Percentiles rank a stretch among this genome's conserved stretches.
Evolutionary conservation across 768 basidiomycete genomes (phyloP).

Genomic region (Auriculariales sp.): DNA sequence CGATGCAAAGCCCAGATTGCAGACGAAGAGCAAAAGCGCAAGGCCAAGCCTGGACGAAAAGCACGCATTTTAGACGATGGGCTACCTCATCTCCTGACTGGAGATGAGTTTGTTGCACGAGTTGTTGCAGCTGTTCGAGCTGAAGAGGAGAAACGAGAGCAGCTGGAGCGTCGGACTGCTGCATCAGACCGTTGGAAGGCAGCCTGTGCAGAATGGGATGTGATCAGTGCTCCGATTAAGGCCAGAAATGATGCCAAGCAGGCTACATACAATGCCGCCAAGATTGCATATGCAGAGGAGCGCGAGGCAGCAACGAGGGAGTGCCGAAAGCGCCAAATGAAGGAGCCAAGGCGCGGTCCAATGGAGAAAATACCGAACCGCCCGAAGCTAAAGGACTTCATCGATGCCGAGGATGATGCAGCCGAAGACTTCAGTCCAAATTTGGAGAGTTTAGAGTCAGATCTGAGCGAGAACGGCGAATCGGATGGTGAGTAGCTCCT

Average conservation of each 20-base stretch:
- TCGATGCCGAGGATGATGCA: neutral
- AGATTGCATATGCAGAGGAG: neutral
- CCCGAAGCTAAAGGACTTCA: neutral
- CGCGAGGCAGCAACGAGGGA: neutral
- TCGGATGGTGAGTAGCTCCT: neutral
- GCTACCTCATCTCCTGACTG: neutral
- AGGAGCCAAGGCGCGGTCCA: neutral
- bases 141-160: neutral
- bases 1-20: slow-evolving; percentile 4
- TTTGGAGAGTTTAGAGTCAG: neutral
- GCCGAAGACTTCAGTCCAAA: neutral
- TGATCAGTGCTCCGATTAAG: neutral
- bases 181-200: too few species aligned
- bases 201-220: neutral
- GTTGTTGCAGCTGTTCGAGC: neutral
- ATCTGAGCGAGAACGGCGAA: neutral
- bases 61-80: neutral
- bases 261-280: neutral
- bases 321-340: neutral
- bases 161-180: neutral
- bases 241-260: neutral
- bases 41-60: neutral
- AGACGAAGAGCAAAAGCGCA: slow-evolving; percentile 1
- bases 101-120: neutral
- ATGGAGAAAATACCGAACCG: neutral